phyloP scores from a whole-genome alignment of 805 yeast genomes.

The Saccharomycopsis fermentans region DNA sequence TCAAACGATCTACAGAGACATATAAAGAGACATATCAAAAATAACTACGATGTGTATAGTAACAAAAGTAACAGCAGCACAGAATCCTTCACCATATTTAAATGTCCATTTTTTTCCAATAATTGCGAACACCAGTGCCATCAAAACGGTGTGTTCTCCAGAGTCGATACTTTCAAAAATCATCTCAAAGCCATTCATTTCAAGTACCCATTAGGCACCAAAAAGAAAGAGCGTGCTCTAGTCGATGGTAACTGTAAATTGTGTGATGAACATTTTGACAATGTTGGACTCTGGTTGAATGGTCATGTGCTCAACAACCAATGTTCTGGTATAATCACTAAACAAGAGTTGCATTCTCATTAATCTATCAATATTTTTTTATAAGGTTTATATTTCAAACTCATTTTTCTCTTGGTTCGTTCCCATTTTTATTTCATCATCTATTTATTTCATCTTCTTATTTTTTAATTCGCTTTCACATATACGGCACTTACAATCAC shows the following conservation, averaged over 20 bases:
- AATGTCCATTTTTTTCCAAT: slow-evolving; percentile 13
- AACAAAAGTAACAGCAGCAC: slow-evolving; percentile 18
- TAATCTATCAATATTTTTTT: not conserved
- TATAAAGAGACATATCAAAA: slow-evolving; percentile 53
- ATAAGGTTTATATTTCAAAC: not conserved
- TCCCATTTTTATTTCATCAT: not conserved
- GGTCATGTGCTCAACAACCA: slow-evolving; percentile 39
- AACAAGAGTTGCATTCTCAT: not conserved
- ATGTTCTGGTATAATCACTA: slow-evolving; percentile 7
- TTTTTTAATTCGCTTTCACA: not conserved
- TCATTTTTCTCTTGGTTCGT: not conserved
- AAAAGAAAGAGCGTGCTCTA: slow-evolving; percentile 58
- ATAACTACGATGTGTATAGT: slow-evolving; percentile 36
- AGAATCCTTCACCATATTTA: slow-evolving; percentile 8
- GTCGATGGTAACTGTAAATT: slow-evolving; percentile 71
- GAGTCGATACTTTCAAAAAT: slow-evolving; percentile 88
- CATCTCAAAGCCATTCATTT: slow-evolving; percentile 86
- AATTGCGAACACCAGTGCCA: slow-evolving; percentile 40
- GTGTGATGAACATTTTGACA: slow-evolving; percentile 54
- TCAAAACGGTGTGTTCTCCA: slow-evolving; percentile 70
- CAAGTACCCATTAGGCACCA: slow-evolving; percentile 78
- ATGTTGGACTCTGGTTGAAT: slow-evolving; percentile 71
- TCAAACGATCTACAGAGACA: slow-evolving; percentile 81
- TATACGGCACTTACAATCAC: not conserved
- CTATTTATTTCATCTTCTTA: not conserved